These are phyloP conservation scores for Chytridiales sp. DNA, from an alignment of 371 early-diverging fungal genomes.

Conservation along the genomic window DNA sequence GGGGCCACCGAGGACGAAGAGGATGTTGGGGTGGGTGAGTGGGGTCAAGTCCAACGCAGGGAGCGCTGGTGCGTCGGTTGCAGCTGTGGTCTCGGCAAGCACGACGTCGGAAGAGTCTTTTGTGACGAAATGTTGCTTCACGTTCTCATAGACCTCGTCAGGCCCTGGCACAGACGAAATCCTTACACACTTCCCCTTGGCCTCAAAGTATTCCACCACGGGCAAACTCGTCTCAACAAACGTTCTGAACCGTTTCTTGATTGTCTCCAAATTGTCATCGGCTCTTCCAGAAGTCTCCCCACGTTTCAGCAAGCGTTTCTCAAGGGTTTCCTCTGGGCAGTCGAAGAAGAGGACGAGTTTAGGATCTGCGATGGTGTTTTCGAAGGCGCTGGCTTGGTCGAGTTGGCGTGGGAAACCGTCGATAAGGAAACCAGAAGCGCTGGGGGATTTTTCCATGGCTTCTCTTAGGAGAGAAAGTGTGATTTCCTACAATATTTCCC, in stretches of 20 bases:
- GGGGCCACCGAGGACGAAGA: constrained; percentile 46
- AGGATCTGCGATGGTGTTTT: constrained; percentile 39
- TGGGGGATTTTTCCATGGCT: constrained; percentile 25
- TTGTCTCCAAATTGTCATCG: constrained; percentile 62
- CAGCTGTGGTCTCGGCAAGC: not conserved
- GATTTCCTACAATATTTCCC: constrained; percentile 33
- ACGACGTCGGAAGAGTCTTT: too few species aligned
- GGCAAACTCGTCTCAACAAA: constrained; percentile 56
- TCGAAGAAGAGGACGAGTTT: constrained; percentile 52
- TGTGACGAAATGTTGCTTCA: constrained; percentile 18
- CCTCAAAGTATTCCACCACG: constrained; percentile 52
- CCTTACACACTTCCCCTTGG: constrained; percentile 41
- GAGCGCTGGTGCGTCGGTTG: too few species aligned
- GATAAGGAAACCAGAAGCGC: constrained; percentile 39
- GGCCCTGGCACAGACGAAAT: too few species aligned
- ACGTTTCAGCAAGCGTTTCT: constrained; percentile 53
- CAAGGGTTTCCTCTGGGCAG: constrained; percentile 49
- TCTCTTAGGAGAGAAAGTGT: constrained; percentile 47
- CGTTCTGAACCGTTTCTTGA: constrained; percentile 54
- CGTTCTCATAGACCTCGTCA: constrained; percentile 30
- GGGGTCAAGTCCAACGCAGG: too few species aligned
- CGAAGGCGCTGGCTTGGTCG: constrained; percentile 46
- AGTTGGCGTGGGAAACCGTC: constrained; percentile 50
- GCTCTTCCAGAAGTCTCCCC: constrained; percentile 60
- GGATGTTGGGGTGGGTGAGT: constrained; percentile 36